Conservation (phyloP, 192 early-diverging fungal species). For the Oehlia diaphana region DNA sequence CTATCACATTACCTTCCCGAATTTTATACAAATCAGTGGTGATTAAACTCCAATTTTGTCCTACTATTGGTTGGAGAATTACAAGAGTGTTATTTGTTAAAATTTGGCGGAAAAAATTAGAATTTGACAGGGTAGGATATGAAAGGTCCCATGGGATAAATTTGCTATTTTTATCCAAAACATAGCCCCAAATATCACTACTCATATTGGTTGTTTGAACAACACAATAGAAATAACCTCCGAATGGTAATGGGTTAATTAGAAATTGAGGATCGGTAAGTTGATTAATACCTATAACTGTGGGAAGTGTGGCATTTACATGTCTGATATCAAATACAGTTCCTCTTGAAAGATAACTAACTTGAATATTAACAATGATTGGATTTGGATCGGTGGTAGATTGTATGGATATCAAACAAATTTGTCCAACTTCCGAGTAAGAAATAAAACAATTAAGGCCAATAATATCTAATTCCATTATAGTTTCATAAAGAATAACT, state of each 20-base stretch:
- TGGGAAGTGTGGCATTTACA: no score
- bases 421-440: no score
- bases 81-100: not conserved
- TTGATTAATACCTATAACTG: no score
- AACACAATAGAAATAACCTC: not conserved
- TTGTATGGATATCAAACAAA: not conserved
- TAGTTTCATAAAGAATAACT: no score
- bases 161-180: not conserved
- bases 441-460: no score
- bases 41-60: no score
- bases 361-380: not conserved
- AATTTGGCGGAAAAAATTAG: not conserved
- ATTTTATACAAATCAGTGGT: not conserved
- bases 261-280: no score
- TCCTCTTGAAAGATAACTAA: not conserved
- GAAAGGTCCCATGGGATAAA: not conserved
- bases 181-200: not conserved
- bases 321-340: not conserved
- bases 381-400: not conserved
- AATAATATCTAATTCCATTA: no score
- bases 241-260: not conserved
- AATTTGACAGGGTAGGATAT: not conserved
- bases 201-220: no score
- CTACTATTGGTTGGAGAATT: no score
- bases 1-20: no score